phyloP scores from a whole-genome alignment of 129 eudicot genomes.

The Kitagawia praeruptora region DNA sequence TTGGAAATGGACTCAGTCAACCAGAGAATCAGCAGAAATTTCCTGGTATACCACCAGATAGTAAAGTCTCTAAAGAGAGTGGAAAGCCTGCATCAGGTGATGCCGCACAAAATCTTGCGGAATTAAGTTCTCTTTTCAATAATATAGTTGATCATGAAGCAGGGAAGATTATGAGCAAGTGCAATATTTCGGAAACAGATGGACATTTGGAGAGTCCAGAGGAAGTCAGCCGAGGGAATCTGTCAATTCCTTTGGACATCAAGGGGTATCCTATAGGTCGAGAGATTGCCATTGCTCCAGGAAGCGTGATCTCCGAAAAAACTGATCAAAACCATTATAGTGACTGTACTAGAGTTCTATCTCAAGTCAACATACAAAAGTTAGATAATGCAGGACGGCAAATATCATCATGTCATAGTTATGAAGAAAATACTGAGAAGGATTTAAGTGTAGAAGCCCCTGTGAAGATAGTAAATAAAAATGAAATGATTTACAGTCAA shows the following conservation, averaged over 20 bases:
- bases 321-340: neutral
- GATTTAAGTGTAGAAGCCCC: neutral
- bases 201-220: neutral
- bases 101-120: neutral
- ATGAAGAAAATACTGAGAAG: neutral
- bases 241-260: neutral
- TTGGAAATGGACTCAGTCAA: neutral
- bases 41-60: neutral
- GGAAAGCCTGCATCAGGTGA: neutral
- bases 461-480: neutral
- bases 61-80: neutral
- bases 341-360: neutral
- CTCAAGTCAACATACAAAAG: neutral
- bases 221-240: neutral
- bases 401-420: neutral
- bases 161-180: slow-evolving; percentile 6
- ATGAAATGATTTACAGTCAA: neutral
- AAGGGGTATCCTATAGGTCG: slow-evolving; percentile 4
- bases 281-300: neutral
- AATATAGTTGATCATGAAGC: neutral
- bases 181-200: neutral
- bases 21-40: neutral
- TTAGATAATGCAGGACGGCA: neutral
- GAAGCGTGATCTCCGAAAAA: neutral
- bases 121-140: neutral